Evolutionary conservation across 2,329 filamentous ascomycete genomes (phyloP).

Genomic region (Hymenoscyphus occultus): DNA sequence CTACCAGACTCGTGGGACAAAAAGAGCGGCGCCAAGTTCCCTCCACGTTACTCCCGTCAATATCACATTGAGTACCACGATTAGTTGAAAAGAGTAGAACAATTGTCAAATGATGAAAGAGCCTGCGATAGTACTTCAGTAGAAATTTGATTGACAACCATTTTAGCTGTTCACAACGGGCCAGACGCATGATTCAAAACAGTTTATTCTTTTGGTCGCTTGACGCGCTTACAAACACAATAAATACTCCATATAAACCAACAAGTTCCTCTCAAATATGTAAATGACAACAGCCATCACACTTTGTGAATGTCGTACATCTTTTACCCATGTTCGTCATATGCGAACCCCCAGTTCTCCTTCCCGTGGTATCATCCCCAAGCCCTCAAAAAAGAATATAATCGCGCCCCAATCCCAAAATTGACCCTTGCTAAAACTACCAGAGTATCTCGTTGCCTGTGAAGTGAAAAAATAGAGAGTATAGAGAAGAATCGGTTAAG

Average conservation of each 20-base stretch:
- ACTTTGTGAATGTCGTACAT: neutral
- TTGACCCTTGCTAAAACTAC: neutral
- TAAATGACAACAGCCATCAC: constrained; percentile 5
- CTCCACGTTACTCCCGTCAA: too few relatives aligned
- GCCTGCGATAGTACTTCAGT: too few relatives aligned
- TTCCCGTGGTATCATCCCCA: constrained; percentile 3
- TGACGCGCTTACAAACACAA: neutral
- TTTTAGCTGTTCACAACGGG: too few relatives aligned
- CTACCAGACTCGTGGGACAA: too few relatives aligned
- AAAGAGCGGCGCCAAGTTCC: too few relatives aligned
- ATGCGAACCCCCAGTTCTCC: neutral
- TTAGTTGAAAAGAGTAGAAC: too few relatives aligned
- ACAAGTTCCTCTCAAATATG: neutral
- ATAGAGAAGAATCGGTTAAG: neutral
- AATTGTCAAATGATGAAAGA: too few relatives aligned
- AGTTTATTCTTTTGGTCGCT: too few relatives aligned
- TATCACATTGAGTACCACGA: too few relatives aligned
- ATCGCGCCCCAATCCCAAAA: neutral
- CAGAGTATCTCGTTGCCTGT: neutral
- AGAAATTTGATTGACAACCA: too few relatives aligned
- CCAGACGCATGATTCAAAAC: too few relatives aligned
- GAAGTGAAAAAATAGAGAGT: neutral
- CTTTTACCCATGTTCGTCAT: neutral
- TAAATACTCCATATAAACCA: neutral
- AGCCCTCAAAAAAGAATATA: constrained; percentile 5